Conservation (phyloP, 805 yeast species). For the Yarrowia osloensis region DNA sequence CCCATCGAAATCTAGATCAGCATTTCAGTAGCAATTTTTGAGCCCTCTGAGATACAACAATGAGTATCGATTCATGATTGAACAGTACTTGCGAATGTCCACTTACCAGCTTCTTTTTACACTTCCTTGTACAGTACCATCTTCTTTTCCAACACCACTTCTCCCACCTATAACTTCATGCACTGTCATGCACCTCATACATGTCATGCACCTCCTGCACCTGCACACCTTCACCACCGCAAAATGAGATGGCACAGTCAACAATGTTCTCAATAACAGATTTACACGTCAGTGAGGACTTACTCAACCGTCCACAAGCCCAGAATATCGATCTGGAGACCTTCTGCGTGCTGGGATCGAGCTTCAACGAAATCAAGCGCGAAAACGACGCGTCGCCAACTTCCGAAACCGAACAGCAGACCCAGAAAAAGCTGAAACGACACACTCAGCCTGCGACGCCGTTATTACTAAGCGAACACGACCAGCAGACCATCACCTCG, state of each 20-base stretch:
- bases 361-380: neutral
- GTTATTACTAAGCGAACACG: neutral
- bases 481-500: neutral
- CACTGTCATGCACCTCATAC: neutral
- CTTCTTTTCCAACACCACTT: no score
- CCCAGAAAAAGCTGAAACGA: neutral
- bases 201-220: neutral
- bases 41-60: no score
- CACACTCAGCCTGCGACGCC: neutral
- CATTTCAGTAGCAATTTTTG: no score
- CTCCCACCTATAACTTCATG: no score
- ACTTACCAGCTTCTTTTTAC: no score
- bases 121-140: no score
- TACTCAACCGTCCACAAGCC: neutral
- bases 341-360: neutral
- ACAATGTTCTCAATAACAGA: neutral
- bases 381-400: neutral
- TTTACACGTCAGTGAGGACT: neutral
- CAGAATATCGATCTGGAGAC: neutral
- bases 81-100: no score
- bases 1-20: no score
- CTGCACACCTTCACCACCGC: neutral
- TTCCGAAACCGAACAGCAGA: neutral
- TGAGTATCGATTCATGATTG: no score
- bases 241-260: neutral